A percentile compares a stretch with the other conserved stretches of the same genome.
Conservation (phyloP, 2,329 filamentous ascomycete genomes). For the Diaporthe sp. region DNA sequence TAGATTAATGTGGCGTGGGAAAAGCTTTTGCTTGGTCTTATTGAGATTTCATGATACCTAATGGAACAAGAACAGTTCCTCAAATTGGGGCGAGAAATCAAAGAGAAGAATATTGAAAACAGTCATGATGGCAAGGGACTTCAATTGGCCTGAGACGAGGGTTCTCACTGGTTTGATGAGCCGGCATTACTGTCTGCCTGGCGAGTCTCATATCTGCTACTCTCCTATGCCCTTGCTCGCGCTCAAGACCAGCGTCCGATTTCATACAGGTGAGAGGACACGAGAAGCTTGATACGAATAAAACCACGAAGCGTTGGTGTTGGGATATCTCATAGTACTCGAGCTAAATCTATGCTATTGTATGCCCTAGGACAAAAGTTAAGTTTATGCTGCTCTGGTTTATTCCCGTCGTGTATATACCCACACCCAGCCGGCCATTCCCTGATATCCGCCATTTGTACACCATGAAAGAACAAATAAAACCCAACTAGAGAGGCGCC, state of each 20-base stretch:
- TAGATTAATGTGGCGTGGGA: not conserved
- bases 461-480: constrained; percentile 5
- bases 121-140: not conserved
- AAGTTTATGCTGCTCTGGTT: constrained; percentile 8
- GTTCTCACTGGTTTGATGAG: not conserved
- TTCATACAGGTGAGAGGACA: not conserved
- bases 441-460: not conserved
- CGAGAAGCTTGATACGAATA: not conserved
- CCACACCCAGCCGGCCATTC: not conserved
- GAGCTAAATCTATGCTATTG: constrained; percentile 33
- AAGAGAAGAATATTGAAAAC: not conserved
- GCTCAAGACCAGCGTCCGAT: not conserved
- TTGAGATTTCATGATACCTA: constrained; percentile 37
- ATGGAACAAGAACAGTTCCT: not conserved
- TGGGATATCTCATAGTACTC: constrained; percentile 22
- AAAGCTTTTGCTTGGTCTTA: constrained; percentile 8
- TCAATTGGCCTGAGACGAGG: too few species aligned
- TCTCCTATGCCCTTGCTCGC: not conserved
- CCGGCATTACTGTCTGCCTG: not conserved
- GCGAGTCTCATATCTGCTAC: not conserved
- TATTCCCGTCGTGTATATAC: not conserved
- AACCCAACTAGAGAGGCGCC: not conserved
- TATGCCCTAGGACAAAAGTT: constrained; percentile 1
- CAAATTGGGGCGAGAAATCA: not conserved
- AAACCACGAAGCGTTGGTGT: not conserved